phyloP scores from a whole-genome alignment of 768 basidiomycete species.

The Mycena metata region DNA sequence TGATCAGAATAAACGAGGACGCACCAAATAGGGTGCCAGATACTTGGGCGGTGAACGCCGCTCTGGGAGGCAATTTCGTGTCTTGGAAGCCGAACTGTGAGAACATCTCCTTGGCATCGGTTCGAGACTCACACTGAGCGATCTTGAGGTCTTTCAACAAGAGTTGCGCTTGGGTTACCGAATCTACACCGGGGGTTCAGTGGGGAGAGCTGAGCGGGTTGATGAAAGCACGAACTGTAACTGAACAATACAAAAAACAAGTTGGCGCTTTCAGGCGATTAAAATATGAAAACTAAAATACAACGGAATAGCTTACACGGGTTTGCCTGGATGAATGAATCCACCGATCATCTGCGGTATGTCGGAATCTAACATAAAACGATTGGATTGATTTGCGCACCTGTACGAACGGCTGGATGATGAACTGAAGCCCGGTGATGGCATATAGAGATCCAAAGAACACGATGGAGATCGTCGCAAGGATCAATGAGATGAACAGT shows the following conservation, averaged over 20 bases:
- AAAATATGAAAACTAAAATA: no score
- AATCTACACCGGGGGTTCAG: constrained; percentile 45
- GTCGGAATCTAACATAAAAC: constrained; percentile 21
- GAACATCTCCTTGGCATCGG: not conserved
- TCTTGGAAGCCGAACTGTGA: constrained; percentile 42
- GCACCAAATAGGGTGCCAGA: constrained; percentile 61
- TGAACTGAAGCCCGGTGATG: constrained; percentile 60
- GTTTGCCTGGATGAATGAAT: constrained; percentile 69
- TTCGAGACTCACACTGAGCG: constrained; percentile 51
- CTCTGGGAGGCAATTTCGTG: constrained; percentile 63
- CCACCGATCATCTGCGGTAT: constrained; percentile 69
- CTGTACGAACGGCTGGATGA: constrained; percentile 65
- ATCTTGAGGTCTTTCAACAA: constrained; percentile 64
- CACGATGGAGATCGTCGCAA: constrained; percentile 60
- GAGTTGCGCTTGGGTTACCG: constrained; percentile 59
- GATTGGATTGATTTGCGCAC: constrained; percentile 42
- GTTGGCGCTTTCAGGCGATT: constrained; percentile 64
- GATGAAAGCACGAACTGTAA: constrained; percentile 52
- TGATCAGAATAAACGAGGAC: not conserved
- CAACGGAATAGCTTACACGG: no score
- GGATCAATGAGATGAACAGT: constrained; percentile 56
- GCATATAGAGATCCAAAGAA: constrained; percentile 62
- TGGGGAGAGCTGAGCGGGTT: no score
- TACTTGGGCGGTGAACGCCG: constrained; percentile 64
- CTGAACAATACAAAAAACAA: constrained; percentile 70